Evolutionary conservation across 2,329 filamentous ascomycete genomes (phyloP), one percentile per base, ranked within the genome.

Genomic region (Pseudogymnoascus sp.): DNA sequence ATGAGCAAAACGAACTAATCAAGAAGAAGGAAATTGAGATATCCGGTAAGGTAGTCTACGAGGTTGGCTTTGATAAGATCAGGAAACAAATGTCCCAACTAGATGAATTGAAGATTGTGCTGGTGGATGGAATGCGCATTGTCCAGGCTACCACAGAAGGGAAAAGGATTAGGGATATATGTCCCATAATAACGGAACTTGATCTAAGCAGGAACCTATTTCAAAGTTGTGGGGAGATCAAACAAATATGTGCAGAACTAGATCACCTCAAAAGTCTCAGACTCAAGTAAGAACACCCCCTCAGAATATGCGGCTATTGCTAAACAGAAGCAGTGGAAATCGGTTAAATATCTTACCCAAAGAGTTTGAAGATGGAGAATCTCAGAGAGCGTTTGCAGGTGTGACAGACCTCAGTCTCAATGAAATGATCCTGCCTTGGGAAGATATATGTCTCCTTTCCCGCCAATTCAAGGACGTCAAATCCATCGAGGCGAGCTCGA

Each of bases 1-100:
- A 62, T 54, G 64, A 63, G 60, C 61, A 70, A 25, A 65, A 61
- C 61, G 57, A 63, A 12, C 28, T 54, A 54, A 54, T 54, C 47
- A 70, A 75, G 11, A 71, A 75, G 6, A 78, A 79, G 58, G 78
- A 83, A 57, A 88, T 96, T 64, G 76, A 79, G 60, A 87, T 79
- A 80, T 96, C 78, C 75, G 89, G 81, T 37, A 97, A 97, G 74
- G 82, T 92, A 16, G 93, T 90, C 4, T 89, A 97, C 75, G 93
- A 97, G 75, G 84, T 97, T 34, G 94, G 94, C 30, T 97, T 97
- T 67, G 91, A 96, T 67, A 97, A 97, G 78, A 90, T 97, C 66
- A 84, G 88, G 43, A 82, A 82, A 66, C 85, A 92, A 74, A 86
- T 95, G 69, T 88, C 91, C 67, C 79, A 88, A 70, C 78, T 97